Evolutionary conservation across 768 basidiomycete species (phyloP).

Genomic region (Cystobasidium onofrii): DNA sequence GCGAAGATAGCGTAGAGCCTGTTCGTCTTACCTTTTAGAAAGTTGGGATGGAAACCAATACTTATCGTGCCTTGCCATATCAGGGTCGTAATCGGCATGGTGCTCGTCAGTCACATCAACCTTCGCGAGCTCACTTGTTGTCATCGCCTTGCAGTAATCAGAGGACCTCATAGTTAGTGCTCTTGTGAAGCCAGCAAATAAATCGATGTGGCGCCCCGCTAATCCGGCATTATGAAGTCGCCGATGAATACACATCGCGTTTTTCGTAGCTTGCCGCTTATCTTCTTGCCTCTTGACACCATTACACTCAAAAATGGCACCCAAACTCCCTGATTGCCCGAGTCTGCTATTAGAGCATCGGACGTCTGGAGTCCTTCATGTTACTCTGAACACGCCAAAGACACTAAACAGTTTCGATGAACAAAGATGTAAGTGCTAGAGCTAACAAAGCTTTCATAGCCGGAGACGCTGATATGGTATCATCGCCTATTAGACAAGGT

Average conservation of each 20-base stretch:
- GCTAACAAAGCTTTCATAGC: not conserved
- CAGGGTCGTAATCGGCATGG: too few species aligned
- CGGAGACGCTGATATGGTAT: not conserved
- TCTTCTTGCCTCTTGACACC: not conserved
- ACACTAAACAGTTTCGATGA: constrained; percentile 24
- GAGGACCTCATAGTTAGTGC: not conserved
- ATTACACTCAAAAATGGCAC: not conserved
- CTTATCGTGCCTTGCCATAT: too few species aligned
- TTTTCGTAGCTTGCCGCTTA: not conserved
- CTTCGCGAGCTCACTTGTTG: too few species aligned
- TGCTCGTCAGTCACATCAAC: too few species aligned
- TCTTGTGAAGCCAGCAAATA: not conserved
- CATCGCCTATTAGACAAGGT: not conserved
- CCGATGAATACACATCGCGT: not conserved
- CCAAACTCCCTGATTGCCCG: not conserved
- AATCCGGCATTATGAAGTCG: not conserved
- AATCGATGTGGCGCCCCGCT: not conserved
- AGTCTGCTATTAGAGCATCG: not conserved
- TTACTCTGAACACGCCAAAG: constrained; percentile 17
- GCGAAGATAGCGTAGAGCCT: not conserved
- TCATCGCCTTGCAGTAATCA: too few species aligned
- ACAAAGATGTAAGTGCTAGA: constrained; percentile 13
- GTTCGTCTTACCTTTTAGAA: too few species aligned
- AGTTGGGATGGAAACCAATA: too few species aligned
- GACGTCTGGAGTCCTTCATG: constrained; percentile 14